Conservation (phyloP, 1,139 yeast species). For the Suhomyces bolitotheri region DNA sequence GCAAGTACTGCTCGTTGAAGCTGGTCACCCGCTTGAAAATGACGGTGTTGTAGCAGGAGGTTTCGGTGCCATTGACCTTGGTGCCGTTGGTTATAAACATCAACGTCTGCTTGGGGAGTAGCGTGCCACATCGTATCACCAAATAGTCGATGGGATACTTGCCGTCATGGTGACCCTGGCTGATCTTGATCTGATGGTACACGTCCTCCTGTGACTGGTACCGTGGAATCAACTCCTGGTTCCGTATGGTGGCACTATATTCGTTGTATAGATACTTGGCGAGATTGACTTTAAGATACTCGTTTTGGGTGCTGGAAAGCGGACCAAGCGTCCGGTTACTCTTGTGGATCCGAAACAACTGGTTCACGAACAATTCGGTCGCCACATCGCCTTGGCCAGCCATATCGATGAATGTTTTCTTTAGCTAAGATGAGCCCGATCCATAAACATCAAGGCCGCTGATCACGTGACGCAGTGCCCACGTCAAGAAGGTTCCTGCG, state of each 20-base stretch:
- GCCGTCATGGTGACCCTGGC: constrained; percentile 6
- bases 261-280: constrained; percentile 9
- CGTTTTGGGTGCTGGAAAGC: constrained; percentile 8
- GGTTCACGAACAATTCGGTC: constrained; percentile 15
- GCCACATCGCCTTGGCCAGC: neutral
- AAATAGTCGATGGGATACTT: constrained; percentile 12
- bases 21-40: constrained; percentile 13
- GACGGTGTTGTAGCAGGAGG: constrained; percentile 9
- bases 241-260: constrained; percentile 7
- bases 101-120: constrained; percentile 16
- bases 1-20: constrained; percentile 9
- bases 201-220: constrained; percentile 15
- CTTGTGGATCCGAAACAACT: constrained; percentile 18
- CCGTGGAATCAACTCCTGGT: constrained; percentile 15
- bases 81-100: constrained; percentile 11
- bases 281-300: constrained; percentile 12
- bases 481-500: too few species aligned
- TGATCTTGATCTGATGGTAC: constrained; percentile 11
- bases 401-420: too few species aligned
- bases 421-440: too few species aligned
- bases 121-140: constrained; percentile 14
- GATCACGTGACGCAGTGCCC: constrained; percentile 2
- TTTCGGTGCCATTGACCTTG: neutral
- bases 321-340: constrained; percentile 6
- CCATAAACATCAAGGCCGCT: too few species aligned